phyloP scores from a whole-genome alignment of 345 rosid species.

The Euclidium syriacum region DNA sequence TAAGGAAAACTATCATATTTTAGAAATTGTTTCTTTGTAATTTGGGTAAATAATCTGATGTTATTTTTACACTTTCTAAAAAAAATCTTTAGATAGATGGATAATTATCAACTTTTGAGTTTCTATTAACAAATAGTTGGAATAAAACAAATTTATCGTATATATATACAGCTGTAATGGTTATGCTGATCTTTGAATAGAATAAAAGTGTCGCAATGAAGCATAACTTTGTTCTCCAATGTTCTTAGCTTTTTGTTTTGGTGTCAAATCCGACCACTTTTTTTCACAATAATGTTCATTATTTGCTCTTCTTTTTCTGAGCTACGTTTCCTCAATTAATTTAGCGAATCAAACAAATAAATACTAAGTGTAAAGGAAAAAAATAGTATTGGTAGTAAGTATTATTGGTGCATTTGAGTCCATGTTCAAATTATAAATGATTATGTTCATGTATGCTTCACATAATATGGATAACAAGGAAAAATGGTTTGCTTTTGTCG shows the following conservation, averaged over 20 bases:
- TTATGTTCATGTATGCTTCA: background rate
- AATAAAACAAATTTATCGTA: background rate
- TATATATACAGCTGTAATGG: slow-evolving; percentile 23
- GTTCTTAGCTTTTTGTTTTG: slow-evolving; percentile 28
- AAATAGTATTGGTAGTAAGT: background rate
- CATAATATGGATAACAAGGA: background rate
- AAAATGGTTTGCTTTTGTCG: slow-evolving; percentile 19
- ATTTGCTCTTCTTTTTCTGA: background rate
- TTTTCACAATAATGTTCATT: slow-evolving; percentile 17
- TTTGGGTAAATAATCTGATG: too few relatives aligned
- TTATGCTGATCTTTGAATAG: slow-evolving; percentile 22
- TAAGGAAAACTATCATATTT: too few relatives aligned
- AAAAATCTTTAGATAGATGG: background rate
- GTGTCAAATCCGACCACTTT: slow-evolving; percentile 28
- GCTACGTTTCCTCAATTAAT: slow-evolving; percentile 24
- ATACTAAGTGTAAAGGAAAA: background rate
- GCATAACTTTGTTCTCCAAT: slow-evolving; percentile 30
- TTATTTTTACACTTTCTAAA: too few relatives aligned
- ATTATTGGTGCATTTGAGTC: slow-evolving; percentile 10
- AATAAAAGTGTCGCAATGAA: slow-evolving; percentile 21
- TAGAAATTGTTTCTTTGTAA: too few relatives aligned
- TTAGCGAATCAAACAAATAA: slow-evolving; percentile 5
- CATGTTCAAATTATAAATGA: background rate
- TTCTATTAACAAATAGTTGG: background rate
- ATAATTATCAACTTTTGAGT: background rate